Conservation (phyloP, 257 asterid species). For the Parsonsia alboflavescens region DNA sequence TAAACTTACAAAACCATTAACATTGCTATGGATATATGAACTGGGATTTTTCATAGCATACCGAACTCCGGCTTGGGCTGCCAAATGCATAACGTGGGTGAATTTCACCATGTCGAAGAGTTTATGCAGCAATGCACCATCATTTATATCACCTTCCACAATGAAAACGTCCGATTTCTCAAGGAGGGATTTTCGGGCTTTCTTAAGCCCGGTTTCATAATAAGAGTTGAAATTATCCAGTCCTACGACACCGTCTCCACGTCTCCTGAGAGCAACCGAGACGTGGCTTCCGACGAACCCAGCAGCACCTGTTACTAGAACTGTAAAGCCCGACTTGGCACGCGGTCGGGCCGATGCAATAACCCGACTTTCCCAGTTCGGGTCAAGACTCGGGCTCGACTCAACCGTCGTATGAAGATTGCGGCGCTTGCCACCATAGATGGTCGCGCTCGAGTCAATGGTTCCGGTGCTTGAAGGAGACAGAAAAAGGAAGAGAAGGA, state of each 20-base stretch:
- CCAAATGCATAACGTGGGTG: slow-evolving; percentile 78
- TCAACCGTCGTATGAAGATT: slow-evolving; percentile 13
- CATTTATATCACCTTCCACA: slow-evolving; percentile 58
- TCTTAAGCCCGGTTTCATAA: slow-evolving; percentile 69
- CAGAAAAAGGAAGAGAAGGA: slow-evolving; percentile 42
- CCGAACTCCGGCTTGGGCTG: slow-evolving; percentile 87
- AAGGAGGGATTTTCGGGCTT: slow-evolving; percentile 52
- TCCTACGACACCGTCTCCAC: slow-evolving; percentile 83
- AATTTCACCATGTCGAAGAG: slow-evolving; percentile 49
- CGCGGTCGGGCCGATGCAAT: slow-evolving; percentile 58
- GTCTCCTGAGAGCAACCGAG: slow-evolving; percentile 47
- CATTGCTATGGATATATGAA: slow-evolving; percentile 64
- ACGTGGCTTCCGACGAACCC: slow-evolving; percentile 78
- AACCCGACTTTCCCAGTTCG: slow-evolving; percentile 54
- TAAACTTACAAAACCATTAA: slow-evolving; percentile 59
- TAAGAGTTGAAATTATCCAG: slow-evolving; percentile 67
- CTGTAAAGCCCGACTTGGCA: slow-evolving; percentile 40
- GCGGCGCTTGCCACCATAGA: slow-evolving; percentile 24
- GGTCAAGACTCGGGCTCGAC: slow-evolving; percentile 10
- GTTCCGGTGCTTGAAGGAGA: slow-evolving; percentile 23
- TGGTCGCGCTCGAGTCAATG: not conserved
- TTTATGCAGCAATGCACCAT: slow-evolving; percentile 41
- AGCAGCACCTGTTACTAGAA: slow-evolving; percentile 81
- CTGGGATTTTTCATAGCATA: slow-evolving; percentile 74
- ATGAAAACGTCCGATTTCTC: slow-evolving; percentile 50